Conservation (phyloP, 192 early-diverging fungal species). For the Jimgerdemannia flammicorona region DNA sequence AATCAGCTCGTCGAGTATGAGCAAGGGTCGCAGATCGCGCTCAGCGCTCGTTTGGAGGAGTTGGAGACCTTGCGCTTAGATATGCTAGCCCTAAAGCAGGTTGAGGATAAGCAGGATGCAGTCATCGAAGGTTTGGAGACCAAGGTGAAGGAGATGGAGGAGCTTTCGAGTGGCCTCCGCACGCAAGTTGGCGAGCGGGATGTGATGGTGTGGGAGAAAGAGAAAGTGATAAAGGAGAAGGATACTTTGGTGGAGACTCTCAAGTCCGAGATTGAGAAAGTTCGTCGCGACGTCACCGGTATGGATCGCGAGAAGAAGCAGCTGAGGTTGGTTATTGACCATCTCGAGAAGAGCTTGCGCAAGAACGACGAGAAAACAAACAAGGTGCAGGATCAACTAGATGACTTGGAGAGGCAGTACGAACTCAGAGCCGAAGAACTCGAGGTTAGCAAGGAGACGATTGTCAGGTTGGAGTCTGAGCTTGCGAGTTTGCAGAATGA, state of each 20-base stretch:
- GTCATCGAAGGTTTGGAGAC: slow-evolving; percentile 21
- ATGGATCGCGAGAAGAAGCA: slow-evolving; percentile 24
- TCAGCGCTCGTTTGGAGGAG: slow-evolving; percentile 19
- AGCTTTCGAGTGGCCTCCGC: slow-evolving; percentile 5
- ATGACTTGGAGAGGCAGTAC: slow-evolving; percentile 22
- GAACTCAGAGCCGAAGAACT: slow-evolving; percentile 23
- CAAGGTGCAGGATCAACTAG: slow-evolving; percentile 11
- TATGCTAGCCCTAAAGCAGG: slow-evolving; percentile 15
- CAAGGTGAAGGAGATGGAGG: slow-evolving; percentile 28
- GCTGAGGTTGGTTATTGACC: slow-evolving; percentile 18
- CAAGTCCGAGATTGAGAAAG: slow-evolving; percentile 12
- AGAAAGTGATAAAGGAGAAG: slow-evolving; percentile 13
- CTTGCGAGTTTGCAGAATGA: slow-evolving; percentile 11
- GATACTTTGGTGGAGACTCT: slow-evolving; percentile 1
- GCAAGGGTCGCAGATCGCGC: slow-evolving; percentile 20
- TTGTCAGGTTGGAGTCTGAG: slow-evolving; percentile 11
- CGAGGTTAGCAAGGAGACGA: slow-evolving; percentile 18
- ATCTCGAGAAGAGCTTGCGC: slow-evolving; percentile 19
- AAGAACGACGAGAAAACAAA: slow-evolving; percentile 21
- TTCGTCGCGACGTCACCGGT: slow-evolving; percentile 17
- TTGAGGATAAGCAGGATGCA: slow-evolving; percentile 30
- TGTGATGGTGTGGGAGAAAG: slow-evolving; percentile 7
- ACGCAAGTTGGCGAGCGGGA: slow-evolving; percentile 17
- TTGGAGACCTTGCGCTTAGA: slow-evolving; percentile 25
- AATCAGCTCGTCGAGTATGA: slow-evolving; percentile 20